Conservation (phyloP, 805 yeast species). For the Cyberlindnera euphorbiae region DNA sequence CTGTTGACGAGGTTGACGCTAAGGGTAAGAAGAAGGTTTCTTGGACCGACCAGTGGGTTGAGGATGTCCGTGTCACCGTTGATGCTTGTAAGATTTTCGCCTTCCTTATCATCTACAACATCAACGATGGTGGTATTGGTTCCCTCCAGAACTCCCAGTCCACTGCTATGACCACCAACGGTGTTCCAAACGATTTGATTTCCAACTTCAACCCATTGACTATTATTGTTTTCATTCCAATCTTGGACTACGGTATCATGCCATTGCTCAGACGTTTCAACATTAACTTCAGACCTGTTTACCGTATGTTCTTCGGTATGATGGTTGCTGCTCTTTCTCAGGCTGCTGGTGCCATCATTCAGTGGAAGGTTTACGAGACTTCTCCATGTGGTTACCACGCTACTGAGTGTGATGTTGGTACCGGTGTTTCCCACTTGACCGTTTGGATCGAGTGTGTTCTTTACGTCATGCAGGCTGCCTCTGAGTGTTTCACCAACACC, state of each 20-base stretch:
- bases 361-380: constrained; percentile 59
- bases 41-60: constrained; percentile 71
- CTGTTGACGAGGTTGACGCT: constrained; percentile 13
- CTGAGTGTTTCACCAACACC: constrained; percentile 75
- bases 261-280: constrained; percentile 45
- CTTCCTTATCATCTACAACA: constrained; percentile 70
- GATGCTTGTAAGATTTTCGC: constrained; percentile 70
- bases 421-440: constrained; percentile 39
- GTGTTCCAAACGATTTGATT: constrained; percentile 76
- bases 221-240: constrained; percentile 72
- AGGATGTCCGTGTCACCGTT: constrained; percentile 61
- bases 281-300: constrained; percentile 59
- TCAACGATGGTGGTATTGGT: constrained; percentile 66
- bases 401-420: constrained; percentile 39
- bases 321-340: constrained; percentile 45
- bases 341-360: constrained; percentile 46
- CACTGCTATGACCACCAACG: constrained; percentile 67
- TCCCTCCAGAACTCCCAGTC: constrained; percentile 43
- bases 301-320: constrained; percentile 70
- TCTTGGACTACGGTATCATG: constrained; percentile 56
- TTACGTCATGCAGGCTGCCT: constrained; percentile 64
- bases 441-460: constrained; percentile 66
- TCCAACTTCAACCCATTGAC: constrained; percentile 74
- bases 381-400: constrained; percentile 75
- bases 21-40: constrained; percentile 27